Base-by-base conservation (phyloP, 139 green algal species). In the Asterochloris erici region DNA sequence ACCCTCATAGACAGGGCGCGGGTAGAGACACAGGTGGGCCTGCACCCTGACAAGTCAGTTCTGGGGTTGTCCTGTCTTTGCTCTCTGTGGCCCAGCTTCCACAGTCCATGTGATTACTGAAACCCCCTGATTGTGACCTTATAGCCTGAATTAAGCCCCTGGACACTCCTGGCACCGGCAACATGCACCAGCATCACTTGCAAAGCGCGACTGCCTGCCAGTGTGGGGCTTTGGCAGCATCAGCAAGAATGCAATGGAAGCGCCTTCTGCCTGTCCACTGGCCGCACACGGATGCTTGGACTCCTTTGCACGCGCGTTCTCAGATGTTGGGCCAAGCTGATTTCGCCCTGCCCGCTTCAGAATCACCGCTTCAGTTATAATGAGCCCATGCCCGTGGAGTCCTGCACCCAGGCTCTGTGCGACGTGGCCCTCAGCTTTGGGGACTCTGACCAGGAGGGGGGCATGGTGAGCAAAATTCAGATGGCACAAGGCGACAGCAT, bases 291-390 rank as follows among this genome's bases (percentile, higher is more conserved):
- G 6, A 54, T 6, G 2, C 38, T 54, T 54, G 38, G 21, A 2
- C 2, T 24, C 21, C 68, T 24, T 24, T 73, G 68, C 68, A 73
- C 68, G 38, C 2, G 2, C 4, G 38, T 54, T 6, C 4, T 54
- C 6, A 6, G 6, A 54, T 54, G 38, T 54, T 10, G 6, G 4
- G 4, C 2, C 38, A 71, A 26, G 17, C 21, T 26, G 66, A 24
- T 29, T 27, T 11, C 27, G 74, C 21, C 70, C 21, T 71, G 76
- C 38, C 23, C 47, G 61, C 61, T 87, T 76, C 95, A 99, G 93
- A 92, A 97, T 89, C 96, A 99, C 83, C 86, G 93, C 14, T 99
- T 99, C 90, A 97, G 93, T 0, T 99, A 98, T 89, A 98, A 98
- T 85, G 97, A 99, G 88, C 88, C 94, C 16, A 99, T 99, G 94